Percentiles rank a stretch among this genome's conserved stretches.
Conservation (phyloP, 768 basidiomycete genomes). For the Crassisporium funariophilum region DNA sequence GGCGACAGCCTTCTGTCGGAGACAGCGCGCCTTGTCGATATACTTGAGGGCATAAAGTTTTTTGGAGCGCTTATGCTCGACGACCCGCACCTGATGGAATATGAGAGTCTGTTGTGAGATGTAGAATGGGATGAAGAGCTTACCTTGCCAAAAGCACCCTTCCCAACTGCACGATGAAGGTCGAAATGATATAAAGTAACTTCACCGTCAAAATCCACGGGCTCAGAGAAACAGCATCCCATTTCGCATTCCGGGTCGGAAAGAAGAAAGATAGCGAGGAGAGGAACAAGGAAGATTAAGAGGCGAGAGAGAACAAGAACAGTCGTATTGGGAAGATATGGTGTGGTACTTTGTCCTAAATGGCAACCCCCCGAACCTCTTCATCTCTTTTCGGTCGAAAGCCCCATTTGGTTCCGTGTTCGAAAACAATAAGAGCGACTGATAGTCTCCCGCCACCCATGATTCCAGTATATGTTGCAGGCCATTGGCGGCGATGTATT, state of each 20-base stretch:
- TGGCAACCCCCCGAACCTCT: slow-evolving; percentile 24
- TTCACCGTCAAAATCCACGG: slow-evolving; percentile 83
- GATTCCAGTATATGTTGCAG: background rate
- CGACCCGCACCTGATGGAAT: slow-evolving; percentile 79
- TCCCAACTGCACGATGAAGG: slow-evolving; percentile 92
- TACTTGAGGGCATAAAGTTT: slow-evolving; percentile 96
- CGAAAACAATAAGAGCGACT: slow-evolving; percentile 18
- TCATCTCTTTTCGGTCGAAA: slow-evolving; percentile 23
- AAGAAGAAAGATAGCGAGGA: slow-evolving; percentile 29
- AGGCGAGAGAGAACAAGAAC: slow-evolving; percentile 39
- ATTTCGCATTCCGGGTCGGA: slow-evolving; percentile 46
- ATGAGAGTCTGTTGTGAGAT: slow-evolving; percentile 3
- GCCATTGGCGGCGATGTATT: background rate
- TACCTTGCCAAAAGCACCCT: slow-evolving; percentile 98
- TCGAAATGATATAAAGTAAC: slow-evolving; percentile 96
- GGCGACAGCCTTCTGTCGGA: slow-evolving; percentile 87
- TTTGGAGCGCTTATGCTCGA: slow-evolving; percentile 93
- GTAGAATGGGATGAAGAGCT: slow-evolving; percentile 20
- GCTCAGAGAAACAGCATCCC: slow-evolving; percentile 72
- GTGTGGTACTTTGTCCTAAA: slow-evolving; percentile 18
- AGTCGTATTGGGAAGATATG: slow-evolving; percentile 29
- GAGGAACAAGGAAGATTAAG: slow-evolving; percentile 35
- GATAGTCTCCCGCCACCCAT: slow-evolving; percentile 4
- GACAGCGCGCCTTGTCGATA: slow-evolving; percentile 93
- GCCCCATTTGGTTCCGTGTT: slow-evolving; percentile 11